These are phyloP conservation scores for Daedalea quercina DNA, from an alignment of 768 basidiomycete species.

Conservation along the genomic window DNA sequence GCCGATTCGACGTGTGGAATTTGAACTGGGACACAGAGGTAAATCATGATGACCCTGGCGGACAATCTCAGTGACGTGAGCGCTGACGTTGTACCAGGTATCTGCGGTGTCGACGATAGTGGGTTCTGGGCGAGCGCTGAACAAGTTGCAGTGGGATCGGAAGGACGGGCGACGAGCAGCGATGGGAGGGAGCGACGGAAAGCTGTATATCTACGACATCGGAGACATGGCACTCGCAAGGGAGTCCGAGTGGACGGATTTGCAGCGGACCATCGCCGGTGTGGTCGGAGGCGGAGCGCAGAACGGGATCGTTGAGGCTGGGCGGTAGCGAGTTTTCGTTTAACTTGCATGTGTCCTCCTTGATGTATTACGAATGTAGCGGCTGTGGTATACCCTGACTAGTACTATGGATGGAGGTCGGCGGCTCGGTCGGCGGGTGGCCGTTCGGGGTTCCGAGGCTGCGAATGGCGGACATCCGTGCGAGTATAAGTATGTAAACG, in stretches of 20 bases:
- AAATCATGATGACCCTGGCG: constrained; percentile 20
- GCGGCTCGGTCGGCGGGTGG: not conserved
- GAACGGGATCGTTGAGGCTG: constrained; percentile 20
- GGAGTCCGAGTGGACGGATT: constrained; percentile 89
- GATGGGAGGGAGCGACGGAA: constrained; percentile 88
- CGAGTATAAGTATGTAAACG: not conserved
- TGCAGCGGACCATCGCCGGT: constrained; percentile 81
- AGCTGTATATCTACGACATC: constrained; percentile 90
- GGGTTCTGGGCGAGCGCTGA: constrained; percentile 77
- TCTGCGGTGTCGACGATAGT: constrained; percentile 85
- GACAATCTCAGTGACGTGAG: not conserved
- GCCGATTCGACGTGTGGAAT: constrained; percentile 97
- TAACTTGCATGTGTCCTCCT: not conserved
- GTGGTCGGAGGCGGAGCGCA: constrained; percentile 43
- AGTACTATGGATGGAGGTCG: no score
- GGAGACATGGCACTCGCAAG: constrained; percentile 85
- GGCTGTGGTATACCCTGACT: no score
- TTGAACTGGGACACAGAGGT: constrained; percentile 96
- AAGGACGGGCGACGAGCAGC: constrained; percentile 89
- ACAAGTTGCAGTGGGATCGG: constrained; percentile 93
- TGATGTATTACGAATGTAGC: no score
- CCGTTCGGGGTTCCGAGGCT: constrained; percentile 2
- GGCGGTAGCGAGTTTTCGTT: not conserved
- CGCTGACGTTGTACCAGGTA: constrained; percentile 46
- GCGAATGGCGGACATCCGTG: not conserved